Evolutionary conservation across 2,329 filamentous ascomycete species (phyloP).

Genomic region (Dactylellina drechsleri): DNA sequence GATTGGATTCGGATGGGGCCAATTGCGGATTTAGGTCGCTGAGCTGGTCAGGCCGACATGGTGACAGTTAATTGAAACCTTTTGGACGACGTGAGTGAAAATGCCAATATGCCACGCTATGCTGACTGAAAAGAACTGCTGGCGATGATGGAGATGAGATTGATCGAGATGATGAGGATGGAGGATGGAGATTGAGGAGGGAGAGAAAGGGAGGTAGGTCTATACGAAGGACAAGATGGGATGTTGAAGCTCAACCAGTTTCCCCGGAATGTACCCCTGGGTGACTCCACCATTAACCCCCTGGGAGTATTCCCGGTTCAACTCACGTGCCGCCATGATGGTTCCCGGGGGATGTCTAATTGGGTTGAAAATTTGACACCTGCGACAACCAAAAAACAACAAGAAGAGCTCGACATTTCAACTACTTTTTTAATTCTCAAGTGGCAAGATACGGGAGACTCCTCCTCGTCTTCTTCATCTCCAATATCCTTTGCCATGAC

Average conservation of each 20-base stretch:
- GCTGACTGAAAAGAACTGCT: too few species aligned
- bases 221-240: conserved; percentile 20
- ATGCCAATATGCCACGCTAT: too few species aligned
- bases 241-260: conserved; percentile 37
- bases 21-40: neutral
- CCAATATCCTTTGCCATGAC: too few species aligned
- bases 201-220: neutral
- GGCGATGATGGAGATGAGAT: neutral
- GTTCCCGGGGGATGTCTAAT: neutral
- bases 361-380: neutral
- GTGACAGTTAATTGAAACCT: neutral
- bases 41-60: conserved; percentile 4
- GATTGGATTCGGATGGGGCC: neutral
- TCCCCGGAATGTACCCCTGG: too few species aligned
- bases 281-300: neutral
- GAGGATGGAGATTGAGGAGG: conserved; percentile 8
- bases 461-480: too few species aligned
- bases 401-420: neutral
- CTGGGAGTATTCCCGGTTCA: conserved; percentile 1
- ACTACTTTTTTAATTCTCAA: too few species aligned
- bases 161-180: conserved; percentile 1
- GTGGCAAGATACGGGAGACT: too few species aligned
- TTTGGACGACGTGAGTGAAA: too few species aligned
- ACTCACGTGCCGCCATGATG: neutral
- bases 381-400: conserved; percentile 1